phyloP scores from a whole-genome alignment of 202 grass and related monocot genomes.

The Panicum hallii region DNA sequence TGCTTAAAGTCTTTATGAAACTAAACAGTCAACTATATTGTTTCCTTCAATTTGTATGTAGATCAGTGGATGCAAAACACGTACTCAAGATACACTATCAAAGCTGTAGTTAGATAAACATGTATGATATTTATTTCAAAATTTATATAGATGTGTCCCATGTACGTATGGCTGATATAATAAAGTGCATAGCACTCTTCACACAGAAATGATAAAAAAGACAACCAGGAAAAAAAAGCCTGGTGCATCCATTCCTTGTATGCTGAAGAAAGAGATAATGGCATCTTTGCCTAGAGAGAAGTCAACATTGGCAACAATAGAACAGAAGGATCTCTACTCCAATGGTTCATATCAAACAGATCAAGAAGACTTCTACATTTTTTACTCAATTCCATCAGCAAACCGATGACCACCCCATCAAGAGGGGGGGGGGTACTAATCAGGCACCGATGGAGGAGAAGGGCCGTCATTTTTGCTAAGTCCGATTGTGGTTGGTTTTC shows the following conservation, averaged over 20 bases:
- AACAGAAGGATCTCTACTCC: not conserved
- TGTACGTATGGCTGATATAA: not conserved
- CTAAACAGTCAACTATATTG: not conserved
- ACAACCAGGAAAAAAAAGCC: not conserved
- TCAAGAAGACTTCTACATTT: not conserved
- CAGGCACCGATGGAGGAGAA: not conserved
- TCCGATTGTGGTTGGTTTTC: not conserved
- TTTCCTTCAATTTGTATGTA: not conserved
- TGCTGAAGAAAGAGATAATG: not conserved
- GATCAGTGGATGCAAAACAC: not conserved
- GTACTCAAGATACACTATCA: not conserved
- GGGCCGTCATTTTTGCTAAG: not conserved
- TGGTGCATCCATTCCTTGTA: not conserved
- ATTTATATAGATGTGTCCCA: not conserved
- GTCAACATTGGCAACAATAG: not conserved
- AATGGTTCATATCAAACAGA: not conserved
- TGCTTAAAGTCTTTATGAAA: conserved; percentile 4
- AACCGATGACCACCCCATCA: not conserved
- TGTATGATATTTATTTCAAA: not conserved
- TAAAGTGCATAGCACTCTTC: not conserved
- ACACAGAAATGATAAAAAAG: not conserved
- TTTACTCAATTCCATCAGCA: not conserved
- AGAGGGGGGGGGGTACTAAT: not conserved
- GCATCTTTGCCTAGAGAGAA: not conserved
- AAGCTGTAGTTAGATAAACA: conserved; percentile 18